Percentiles rank a stretch among this genome's conserved stretches.
phyloP scores from a whole-genome alignment of 176 grass and related monocot species.

The Poa pratensis region DNA sequence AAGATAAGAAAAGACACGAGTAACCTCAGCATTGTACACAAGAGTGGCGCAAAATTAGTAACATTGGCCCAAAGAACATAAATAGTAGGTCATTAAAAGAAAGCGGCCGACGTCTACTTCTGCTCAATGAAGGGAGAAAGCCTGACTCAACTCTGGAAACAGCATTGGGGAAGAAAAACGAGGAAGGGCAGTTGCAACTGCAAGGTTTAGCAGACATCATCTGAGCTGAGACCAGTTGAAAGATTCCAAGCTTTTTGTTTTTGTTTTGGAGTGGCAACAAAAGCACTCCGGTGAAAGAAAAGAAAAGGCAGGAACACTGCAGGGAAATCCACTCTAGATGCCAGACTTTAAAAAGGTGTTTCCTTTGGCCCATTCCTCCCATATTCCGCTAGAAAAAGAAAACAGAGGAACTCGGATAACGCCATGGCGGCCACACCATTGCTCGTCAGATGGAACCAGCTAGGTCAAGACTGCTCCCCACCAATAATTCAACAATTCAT shows the following conservation, averaged over 20 bases:
- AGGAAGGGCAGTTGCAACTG: constrained; percentile 47
- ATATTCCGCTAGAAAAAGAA: constrained; percentile 38
- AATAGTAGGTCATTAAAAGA: constrained; percentile 31
- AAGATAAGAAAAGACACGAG: background rate
- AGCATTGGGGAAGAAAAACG: constrained; percentile 33
- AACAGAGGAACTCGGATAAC: constrained; percentile 38
- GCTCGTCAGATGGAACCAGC: constrained; percentile 16
- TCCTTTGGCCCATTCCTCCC: constrained; percentile 44
- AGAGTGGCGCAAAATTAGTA: background rate
- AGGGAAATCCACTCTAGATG: constrained; percentile 47
- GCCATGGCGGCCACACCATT: constrained; percentile 27
- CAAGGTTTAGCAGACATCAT: constrained; percentile 68
- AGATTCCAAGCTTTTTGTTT: constrained; percentile 62
- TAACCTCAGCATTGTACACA: background rate
- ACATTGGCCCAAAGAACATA: background rate
- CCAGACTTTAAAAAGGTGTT: constrained; percentile 50
- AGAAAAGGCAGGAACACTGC: constrained; percentile 42
- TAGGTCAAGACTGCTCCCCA: constrained; percentile 14
- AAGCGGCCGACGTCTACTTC: constrained; percentile 27
- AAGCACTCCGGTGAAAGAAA: constrained; percentile 38
- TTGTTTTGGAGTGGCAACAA: constrained; percentile 48
- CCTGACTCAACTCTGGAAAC: constrained; percentile 7
- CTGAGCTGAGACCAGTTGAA: constrained; percentile 62
- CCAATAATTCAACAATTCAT: constrained; percentile 43
- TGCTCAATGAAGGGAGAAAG: constrained; percentile 20